phyloP scores from a whole-genome alignment of 495 filamentous ascomycete species.

The Xylaria venustula region DNA sequence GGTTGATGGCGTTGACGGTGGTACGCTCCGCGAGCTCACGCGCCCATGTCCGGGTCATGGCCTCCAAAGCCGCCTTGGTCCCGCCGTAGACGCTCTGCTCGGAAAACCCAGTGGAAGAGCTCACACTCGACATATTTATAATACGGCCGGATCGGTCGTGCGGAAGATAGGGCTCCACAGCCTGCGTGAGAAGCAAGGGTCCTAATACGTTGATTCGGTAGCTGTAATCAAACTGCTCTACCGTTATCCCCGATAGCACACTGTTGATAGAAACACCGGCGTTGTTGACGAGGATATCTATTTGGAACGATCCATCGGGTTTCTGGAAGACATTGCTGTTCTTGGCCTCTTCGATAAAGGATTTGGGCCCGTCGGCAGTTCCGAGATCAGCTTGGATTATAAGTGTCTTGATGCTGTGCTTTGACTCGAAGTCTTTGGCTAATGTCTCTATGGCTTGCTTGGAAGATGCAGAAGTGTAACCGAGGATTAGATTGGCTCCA shows the following conservation, averaged over 20 bases:
- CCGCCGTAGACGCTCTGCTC: conserved; percentile 80
- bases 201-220: conserved; percentile 86
- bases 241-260: conserved; percentile 53
- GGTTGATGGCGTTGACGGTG: conserved; percentile 88
- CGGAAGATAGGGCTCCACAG: conserved; percentile 67
- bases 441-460: conserved; percentile 24
- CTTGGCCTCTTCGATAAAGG: conserved; percentile 33
- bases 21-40: conserved; percentile 73
- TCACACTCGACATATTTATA: conserved; percentile 73
- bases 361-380: conserved; percentile 32
- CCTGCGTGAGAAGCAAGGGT: conserved; percentile 77
- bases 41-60: conserved; percentile 90
- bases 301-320: conserved; percentile 49
- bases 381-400: conserved; percentile 47
- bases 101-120: conserved; percentile 64
- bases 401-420: conserved; percentile 38
- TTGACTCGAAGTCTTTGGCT: conserved; percentile 38
- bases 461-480: conserved; percentile 60
- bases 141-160: conserved; percentile 73
- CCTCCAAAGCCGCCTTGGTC: conserved; percentile 84
- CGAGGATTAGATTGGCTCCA: conserved; percentile 66
- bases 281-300: conserved; percentile 88
- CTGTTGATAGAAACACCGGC: conserved; percentile 68
- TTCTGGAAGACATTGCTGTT: conserved; percentile 28
- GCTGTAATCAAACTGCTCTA: conserved; percentile 64